A percentile compares a stretch with the other conserved stretches of the same genome.
These are phyloP conservation scores for Lactifluus volemus DNA, from an alignment of 768 basidiomycete species.

Conservation along the genomic window DNA sequence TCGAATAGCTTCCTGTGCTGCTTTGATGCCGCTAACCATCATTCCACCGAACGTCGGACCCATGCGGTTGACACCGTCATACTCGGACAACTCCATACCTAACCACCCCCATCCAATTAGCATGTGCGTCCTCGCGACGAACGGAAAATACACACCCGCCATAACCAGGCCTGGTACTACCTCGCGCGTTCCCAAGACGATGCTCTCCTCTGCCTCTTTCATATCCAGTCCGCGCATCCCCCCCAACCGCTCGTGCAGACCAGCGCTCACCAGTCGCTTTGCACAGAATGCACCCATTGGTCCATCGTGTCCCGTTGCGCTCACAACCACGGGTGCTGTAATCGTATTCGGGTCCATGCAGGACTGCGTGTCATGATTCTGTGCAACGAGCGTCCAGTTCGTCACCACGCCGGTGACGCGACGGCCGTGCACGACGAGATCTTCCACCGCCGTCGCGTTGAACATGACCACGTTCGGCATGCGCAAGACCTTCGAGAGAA, in stretches of 20 bases:
- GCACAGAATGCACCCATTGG: slow-evolving; percentile 79
- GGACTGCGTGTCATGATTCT: slow-evolving; percentile 67
- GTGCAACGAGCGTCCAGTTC: slow-evolving; percentile 43
- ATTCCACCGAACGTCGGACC: slow-evolving; percentile 72
- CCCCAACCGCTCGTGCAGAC: slow-evolving; percentile 63
- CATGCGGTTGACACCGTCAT: slow-evolving; percentile 66
- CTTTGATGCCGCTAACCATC: slow-evolving; percentile 69
- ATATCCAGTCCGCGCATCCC: slow-evolving; percentile 78
- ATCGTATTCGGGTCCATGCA: slow-evolving; percentile 66
- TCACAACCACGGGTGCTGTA: slow-evolving; percentile 67
- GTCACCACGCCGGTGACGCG: slow-evolving; percentile 47
- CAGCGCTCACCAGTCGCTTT: slow-evolving; percentile 67
- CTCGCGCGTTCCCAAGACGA: slow-evolving; percentile 69
- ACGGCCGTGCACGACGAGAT: slow-evolving; percentile 59
- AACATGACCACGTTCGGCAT: slow-evolving; percentile 65
- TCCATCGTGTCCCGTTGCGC: slow-evolving; percentile 70
- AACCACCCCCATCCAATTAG: slow-evolving; percentile 1
- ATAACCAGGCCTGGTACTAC: slow-evolving; percentile 67
- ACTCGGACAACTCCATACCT: slow-evolving; percentile 81
- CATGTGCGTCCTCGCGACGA: neutral
- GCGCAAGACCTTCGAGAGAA: slow-evolving; percentile 61
- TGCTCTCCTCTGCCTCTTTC: slow-evolving; percentile 76
- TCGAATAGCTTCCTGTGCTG: slow-evolving; percentile 54
- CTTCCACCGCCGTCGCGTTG: slow-evolving; percentile 78
- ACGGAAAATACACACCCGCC: slow-evolving; percentile 41